A percentile compares a stretch with the other conserved stretches of the same genome.
These are phyloP conservation scores for Cetraspora pellucida DNA, from an alignment of 192 early-diverging fungal species.

Conservation along the genomic window DNA sequence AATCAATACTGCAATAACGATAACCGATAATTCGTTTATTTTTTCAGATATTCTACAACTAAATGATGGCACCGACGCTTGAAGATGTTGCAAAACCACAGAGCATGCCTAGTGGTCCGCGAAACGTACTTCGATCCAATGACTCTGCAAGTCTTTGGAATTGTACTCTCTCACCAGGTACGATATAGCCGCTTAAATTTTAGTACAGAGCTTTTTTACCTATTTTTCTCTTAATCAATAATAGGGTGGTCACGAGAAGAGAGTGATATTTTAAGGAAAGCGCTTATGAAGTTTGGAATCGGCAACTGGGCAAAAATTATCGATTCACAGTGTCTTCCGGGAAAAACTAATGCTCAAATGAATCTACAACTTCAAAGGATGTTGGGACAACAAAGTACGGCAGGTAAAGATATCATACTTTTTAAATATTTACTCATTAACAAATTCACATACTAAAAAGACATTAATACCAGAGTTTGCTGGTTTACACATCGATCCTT, in stretches of 20 bases:
- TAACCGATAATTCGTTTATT: too few relatives aligned
- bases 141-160: conserved; percentile 96
- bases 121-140: conserved; percentile 89
- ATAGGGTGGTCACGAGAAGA: conserved; percentile 87
- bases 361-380: conserved; percentile 93
- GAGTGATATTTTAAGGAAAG: conserved; percentile 78
- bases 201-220: too few relatives aligned
- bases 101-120: conserved; percentile 86
- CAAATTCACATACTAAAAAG: background rate
- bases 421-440: background rate
- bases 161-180: conserved; percentile 86
- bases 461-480: conserved; percentile 73
- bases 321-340: conserved; percentile 83
- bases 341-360: conserved; percentile 97
- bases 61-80: conserved; percentile 23
- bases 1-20: too few relatives aligned
- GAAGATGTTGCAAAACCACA: conserved; percentile 66
- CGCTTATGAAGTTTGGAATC: conserved; percentile 86
- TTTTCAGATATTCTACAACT: background rate
- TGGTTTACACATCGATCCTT: conserved; percentile 86
- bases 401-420: conserved; percentile 49
- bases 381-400: conserved; percentile 94
- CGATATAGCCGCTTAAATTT: background rate
- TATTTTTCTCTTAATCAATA: background rate
- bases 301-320: conserved; percentile 98